A percentile compares a stretch with the other conserved stretches of the same genome.
Evolutionary conservation across 805 yeast genomes (phyloP).

Genomic region (Sporopachydermia quercuum): DNA sequence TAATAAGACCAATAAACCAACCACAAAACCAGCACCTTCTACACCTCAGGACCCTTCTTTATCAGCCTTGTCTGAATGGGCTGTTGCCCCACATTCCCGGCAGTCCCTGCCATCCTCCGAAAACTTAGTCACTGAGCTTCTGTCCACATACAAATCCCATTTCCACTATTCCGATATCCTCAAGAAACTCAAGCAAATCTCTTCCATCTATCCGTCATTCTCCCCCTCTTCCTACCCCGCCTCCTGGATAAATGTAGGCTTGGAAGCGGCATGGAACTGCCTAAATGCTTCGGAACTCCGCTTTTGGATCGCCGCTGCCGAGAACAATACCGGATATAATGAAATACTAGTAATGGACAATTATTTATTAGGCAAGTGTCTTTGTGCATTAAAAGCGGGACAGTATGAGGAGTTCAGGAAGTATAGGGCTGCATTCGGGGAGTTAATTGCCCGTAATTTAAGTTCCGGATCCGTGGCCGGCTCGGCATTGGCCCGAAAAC

Average conservation of each 20-base stretch:
- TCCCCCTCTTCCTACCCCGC: constrained; percentile 20
- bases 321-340: constrained; percentile 24
- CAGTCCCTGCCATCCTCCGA: too few relatives aligned
- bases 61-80: background rate
- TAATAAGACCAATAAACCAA: background rate
- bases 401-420: constrained; percentile 21
- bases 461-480: too few relatives aligned
- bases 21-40: background rate
- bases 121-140: background rate
- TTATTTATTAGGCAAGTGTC: constrained; percentile 50
- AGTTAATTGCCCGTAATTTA: too few relatives aligned
- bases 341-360: constrained; percentile 41
- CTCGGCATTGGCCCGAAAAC: too few relatives aligned
- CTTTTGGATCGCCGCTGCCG: constrained; percentile 45
- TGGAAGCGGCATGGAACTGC: constrained; percentile 58
- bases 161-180: background rate
- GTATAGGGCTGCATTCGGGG: background rate
- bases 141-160: background rate
- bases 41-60: background rate
- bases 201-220: too few relatives aligned
- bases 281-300: constrained; percentile 36
- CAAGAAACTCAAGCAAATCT: background rate
- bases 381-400: constrained; percentile 27
- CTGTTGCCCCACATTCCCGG: too few relatives aligned
- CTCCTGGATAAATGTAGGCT: constrained; percentile 53